Evolutionary conservation across 2,329 filamentous ascomycete genomes (phyloP).

Genomic region (Zymoseptoria brevis): DNA sequence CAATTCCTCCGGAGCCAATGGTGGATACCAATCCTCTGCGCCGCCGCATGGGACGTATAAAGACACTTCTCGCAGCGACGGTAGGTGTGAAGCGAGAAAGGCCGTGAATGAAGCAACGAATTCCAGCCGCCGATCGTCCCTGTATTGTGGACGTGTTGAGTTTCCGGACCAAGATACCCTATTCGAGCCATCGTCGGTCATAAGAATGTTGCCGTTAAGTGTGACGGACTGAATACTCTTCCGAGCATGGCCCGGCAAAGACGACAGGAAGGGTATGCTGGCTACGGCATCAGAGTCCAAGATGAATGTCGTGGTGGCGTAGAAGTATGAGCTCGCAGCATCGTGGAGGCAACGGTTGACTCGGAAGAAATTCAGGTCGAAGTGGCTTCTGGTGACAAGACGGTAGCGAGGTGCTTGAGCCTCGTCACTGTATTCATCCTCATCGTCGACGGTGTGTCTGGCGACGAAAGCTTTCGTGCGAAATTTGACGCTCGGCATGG

Average conservation of each 20-base stretch:
- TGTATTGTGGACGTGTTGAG: background rate
- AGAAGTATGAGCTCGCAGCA: slow-evolving; percentile 1
- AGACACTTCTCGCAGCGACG: background rate
- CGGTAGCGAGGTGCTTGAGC: background rate
- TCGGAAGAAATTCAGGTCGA: background rate
- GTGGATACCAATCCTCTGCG: slow-evolving; percentile 1
- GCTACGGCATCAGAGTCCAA: slow-evolving; percentile 1
- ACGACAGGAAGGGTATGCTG: slow-evolving; percentile 1
- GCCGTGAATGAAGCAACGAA: slow-evolving; percentile 2
- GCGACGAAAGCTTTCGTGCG: background rate
- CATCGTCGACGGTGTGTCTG: background rate
- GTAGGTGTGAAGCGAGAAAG: background rate
- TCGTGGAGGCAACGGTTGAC: background rate
- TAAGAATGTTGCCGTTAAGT: background rate
- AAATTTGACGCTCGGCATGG: background rate
- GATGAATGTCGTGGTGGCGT: background rate
- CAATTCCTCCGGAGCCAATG: background rate
- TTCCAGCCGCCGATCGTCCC: background rate
- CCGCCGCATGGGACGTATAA: slow-evolving; percentile 1
- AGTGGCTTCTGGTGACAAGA: background rate
- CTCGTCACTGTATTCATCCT: background rate
- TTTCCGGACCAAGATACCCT: slow-evolving; percentile 1
- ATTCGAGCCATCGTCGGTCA: background rate
- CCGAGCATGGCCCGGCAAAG: background rate
- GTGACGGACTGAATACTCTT: background rate